Conservation (phyloP, 352 stramenopile genomes). For the Phytophthora hibernalis region DNA sequence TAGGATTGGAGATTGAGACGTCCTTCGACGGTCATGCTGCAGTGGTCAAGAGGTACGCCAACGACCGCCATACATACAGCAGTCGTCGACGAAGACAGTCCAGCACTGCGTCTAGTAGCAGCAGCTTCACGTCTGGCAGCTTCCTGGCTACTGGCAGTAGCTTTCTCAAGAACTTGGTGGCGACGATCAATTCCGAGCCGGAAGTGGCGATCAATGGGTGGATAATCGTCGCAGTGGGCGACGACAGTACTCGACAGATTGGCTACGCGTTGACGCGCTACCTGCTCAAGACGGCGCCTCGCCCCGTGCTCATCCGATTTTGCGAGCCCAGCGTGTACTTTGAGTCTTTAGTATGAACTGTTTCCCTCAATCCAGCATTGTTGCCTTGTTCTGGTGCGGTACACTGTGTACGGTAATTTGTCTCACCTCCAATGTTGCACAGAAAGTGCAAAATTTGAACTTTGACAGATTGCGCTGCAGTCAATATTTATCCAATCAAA, state of each 20-base stretch:
- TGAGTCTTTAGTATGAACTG: conserved; percentile 52
- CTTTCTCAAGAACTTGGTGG: conserved; percentile 32
- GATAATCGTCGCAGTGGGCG: conserved; percentile 74
- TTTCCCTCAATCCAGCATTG: conserved; percentile 22
- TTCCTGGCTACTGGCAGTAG: conserved; percentile 35
- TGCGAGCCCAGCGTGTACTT: conserved; percentile 84
- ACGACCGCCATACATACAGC: conserved; percentile 57
- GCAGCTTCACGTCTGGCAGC: conserved; percentile 9
- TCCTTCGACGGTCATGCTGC: conserved; percentile 74
- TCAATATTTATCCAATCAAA: too few relatives aligned
- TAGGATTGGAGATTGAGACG: conserved; percentile 83
- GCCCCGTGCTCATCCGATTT: conserved; percentile 76
- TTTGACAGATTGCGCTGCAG: too few relatives aligned
- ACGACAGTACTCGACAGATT: conserved; percentile 73
- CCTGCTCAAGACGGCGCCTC: conserved; percentile 68
- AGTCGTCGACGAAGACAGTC: conserved; percentile 34
- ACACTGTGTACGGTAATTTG: too few relatives aligned
- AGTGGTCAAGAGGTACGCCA: conserved; percentile 65
- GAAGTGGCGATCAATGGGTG: conserved; percentile 53
- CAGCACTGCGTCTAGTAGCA: conserved; percentile 7
- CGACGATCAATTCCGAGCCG: conserved; percentile 28
- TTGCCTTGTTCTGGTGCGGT: not conserved
- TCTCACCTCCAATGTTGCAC: too few relatives aligned
- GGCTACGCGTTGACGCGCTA: conserved; percentile 74
- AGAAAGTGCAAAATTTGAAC: too few relatives aligned